Evolutionary conservation across 768 basidiomycete genomes (phyloP), one percentile per base, ranked within the genome.

Genomic region (Auriscalpium orientale): DNA sequence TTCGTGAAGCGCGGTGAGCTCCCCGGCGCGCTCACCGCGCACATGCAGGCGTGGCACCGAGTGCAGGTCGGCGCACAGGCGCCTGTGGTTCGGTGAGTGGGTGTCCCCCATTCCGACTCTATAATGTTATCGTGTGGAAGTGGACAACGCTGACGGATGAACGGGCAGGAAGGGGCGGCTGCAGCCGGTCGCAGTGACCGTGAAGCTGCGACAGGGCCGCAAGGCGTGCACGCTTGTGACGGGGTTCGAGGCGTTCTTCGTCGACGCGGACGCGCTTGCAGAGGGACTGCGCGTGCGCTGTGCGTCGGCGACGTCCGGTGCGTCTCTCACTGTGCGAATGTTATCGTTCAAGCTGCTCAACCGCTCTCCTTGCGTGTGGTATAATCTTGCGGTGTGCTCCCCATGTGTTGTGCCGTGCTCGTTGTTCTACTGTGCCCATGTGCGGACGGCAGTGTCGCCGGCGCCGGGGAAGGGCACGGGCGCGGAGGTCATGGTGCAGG

Each of bases 41-140:
- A 77, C 56, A 92, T 93, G 91, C 89, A 92, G 66, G 66, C 67
- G 22, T 93, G 88, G 88, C 77, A 91, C 60, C 81, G 84, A 66
- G 70, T 91, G 16, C 67, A 64, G 28, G 74, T 70, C 1, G 79
- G 79, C 5, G 82, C 81, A 1, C 76, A 74, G 44, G 84, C 87
- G n/a, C 63, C 72, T 0, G 67, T 85, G 1, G 65, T 75, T 54
- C 89, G 82, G 89, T 89, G 52, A 9, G 84, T 61, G 28, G n/a
- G 28, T 28, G 28, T 28, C 28, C 28, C 4, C 4, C 28, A 5
- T 4, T 28, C n/a, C 28, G 28, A 28, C 28, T 28, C 28, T 28
- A 28, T 28, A n/a, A n/a, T 5, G 22, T 7, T 28, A 28, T 28
- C 28, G 28, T 28, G 28, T 7, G 28, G 28, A 28, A 28, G 28